A percentile compares a stretch with the other conserved stretches of the same genome.
Evolutionary conservation across 306 rosid genomes (phyloP).

Genomic region (Carpinus viminea): DNA sequence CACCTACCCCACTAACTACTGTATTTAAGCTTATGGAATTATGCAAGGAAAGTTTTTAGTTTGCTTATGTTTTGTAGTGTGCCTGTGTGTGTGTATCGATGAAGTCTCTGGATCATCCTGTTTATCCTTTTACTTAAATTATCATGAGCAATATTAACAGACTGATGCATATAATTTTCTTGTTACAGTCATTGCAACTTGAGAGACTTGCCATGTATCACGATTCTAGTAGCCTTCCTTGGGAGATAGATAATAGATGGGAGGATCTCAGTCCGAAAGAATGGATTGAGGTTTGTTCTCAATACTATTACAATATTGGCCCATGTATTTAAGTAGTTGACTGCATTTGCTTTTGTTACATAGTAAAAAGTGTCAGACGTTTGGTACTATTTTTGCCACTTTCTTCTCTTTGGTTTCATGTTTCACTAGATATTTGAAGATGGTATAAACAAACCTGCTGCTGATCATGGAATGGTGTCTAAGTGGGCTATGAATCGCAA

Average conservation of each 20-base stretch:
- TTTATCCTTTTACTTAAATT: background rate
- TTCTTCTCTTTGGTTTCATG: constrained; percentile 27
- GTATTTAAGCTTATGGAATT: background rate
- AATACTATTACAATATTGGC: constrained; percentile 17
- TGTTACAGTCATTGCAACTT: constrained; percentile 78
- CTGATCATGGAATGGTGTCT: constrained; percentile 44
- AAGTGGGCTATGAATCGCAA: constrained; percentile 81
- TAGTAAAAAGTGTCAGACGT: background rate
- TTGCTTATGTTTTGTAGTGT: background rate
- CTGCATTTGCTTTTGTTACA: background rate
- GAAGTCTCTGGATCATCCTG: background rate
- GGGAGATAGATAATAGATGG: constrained; percentile 90
- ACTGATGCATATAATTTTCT: constrained; percentile 26
- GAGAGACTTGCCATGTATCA: constrained; percentile 97
- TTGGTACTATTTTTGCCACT: constrained; percentile 8
- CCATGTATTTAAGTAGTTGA: constrained; percentile 18
- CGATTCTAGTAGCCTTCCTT: constrained; percentile 74
- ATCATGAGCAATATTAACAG: constrained; percentile 2
- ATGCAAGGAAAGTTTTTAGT: background rate
- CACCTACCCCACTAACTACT: no score
- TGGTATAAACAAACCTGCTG: constrained; percentile 75
- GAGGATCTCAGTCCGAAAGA: constrained; percentile 81
- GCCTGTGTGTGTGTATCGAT: background rate
- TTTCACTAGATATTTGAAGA: constrained; percentile 83
- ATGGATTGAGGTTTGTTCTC: constrained; percentile 85